Percentiles rank a stretch among this genome's conserved stretches.
phyloP scores from a whole-genome alignment of 2,329 filamentous ascomycete genomes.

The Cladosporium sp. region DNA sequence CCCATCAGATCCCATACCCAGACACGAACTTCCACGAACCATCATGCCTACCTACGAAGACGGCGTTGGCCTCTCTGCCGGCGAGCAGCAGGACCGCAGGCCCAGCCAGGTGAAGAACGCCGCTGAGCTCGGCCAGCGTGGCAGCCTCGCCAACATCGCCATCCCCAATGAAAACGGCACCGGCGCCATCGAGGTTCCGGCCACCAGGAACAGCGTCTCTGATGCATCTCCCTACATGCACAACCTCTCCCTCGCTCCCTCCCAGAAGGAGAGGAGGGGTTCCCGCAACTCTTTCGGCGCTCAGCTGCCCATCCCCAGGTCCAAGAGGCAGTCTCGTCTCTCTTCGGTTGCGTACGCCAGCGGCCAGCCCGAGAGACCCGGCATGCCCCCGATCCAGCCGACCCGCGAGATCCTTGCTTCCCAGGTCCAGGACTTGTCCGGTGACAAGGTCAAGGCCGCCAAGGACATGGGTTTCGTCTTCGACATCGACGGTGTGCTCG shows the following conservation, averaged over 20 bases:
- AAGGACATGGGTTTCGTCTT: constrained; percentile 81
- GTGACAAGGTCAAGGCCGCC: constrained; percentile 59
- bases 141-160: constrained; percentile 32
- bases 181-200: constrained; percentile 62
- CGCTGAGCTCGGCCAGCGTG: constrained; percentile 26
- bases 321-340: constrained; percentile 62
- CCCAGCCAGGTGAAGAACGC: constrained; percentile 16
- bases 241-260: constrained; percentile 61
- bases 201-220: constrained; percentile 60
- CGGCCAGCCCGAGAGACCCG: constrained; percentile 44
- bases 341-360: constrained; percentile 53
- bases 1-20: not conserved
- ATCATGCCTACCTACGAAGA: constrained; percentile 58
- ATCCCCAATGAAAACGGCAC: constrained; percentile 41
- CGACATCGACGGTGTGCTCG: constrained; percentile 69
- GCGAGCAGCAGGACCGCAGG: constrained; percentile 29
- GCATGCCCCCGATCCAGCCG: constrained; percentile 54
- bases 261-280: constrained; percentile 59
- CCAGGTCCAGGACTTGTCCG: constrained; percentile 62
- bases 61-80: constrained; percentile 34
- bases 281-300: constrained; percentile 73
- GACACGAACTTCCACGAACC: constrained; percentile 14
- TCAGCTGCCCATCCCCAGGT: constrained; percentile 64
- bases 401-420: constrained; percentile 63
- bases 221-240: constrained; percentile 67